Evolutionary conservation across 1,139 yeast species (phyloP), one percentile per base, ranked within the genome.

Genomic region (Sugiyamaella xylanicola): DNA sequence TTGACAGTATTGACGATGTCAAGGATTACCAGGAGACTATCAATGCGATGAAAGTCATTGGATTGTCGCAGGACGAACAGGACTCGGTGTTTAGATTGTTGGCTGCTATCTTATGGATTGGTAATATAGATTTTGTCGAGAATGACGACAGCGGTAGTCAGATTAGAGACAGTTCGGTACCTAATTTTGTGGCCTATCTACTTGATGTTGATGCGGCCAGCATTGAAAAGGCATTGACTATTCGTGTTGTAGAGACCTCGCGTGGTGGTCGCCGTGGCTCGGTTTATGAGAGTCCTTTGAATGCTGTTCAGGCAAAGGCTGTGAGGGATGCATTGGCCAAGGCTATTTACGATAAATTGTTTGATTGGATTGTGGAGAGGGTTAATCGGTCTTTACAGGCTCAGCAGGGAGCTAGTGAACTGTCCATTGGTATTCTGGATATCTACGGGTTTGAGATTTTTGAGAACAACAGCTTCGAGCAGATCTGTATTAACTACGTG

Each of bases 391-490:
- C 97, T 0, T 75, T 86, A 63, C 77, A 78, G 45, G 74, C 81
- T 8, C 73, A 78, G 47, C 74, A 76, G 17, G 76, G 77, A 19
- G 75, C 77, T 48, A 81, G 82, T 42, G 78, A 79, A 53, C 89
- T 87, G 71, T 81, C 93, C 11, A 86, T 95, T 67, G 99, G 99
- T 62, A 95, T 95, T 67, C 79, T 95, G 68, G 99, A 95, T 82
- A 95, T 95, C 63, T 95, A 95, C 69, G 99, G 99, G 7, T 95
- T 95, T 75, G 99, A 95, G 72, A 93, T 95, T 68, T 95, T 95
- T 68, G 98, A 93, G 56, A 93, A 89, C 67, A 93, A 93, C 75
- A 90, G 97, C 2, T 93, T 95, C 72, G 99, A 95, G 71, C 99
- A 93, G 73, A 80, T 93, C 63, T 93, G 99, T 76, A 93, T 93